Evolutionary conservation across 805 yeast genomes (phyloP).

Genomic region (Naumovozyma baii): DNA sequence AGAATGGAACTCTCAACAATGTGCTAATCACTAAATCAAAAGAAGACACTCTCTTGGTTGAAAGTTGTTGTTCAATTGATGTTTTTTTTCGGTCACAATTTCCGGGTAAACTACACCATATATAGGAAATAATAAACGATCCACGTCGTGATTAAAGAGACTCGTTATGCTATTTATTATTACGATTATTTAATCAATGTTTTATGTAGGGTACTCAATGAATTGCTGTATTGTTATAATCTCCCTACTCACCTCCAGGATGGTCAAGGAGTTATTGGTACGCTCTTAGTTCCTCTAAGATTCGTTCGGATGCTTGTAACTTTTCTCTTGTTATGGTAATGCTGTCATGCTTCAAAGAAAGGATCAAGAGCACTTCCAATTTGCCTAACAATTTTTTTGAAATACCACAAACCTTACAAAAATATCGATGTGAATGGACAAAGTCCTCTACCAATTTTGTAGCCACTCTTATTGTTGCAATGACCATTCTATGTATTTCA

Average conservation of each 20-base stretch:
- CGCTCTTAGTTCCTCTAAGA: constrained; percentile 7
- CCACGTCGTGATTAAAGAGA: no score
- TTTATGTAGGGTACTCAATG: background rate
- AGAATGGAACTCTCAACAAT: no score
- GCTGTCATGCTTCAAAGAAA: constrained; percentile 11
- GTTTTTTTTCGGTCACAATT: background rate
- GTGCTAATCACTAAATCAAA: background rate
- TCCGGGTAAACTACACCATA: background rate
- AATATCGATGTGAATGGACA: constrained; percentile 34
- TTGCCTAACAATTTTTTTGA: constrained; percentile 18
- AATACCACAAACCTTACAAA: constrained; percentile 38
- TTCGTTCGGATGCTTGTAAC: constrained; percentile 7
- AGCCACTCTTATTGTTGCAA: constrained; percentile 36
- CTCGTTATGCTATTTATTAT: no score
- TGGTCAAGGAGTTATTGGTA: no score
- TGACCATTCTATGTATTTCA: constrained; percentile 36
- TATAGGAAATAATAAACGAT: no score
- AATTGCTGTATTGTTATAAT: no score
- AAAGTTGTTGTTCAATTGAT: background rate
- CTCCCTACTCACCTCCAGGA: no score
- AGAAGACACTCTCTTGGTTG: no score
- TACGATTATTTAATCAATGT: background rate
- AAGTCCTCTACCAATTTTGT: constrained; percentile 38
- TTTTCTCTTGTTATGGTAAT: constrained; percentile 11
- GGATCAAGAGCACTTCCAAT: constrained; percentile 12